phyloP scores from a whole-genome alignment of 1,284 basidiomycete genomes.

The Austroboletus niveus region DNA sequence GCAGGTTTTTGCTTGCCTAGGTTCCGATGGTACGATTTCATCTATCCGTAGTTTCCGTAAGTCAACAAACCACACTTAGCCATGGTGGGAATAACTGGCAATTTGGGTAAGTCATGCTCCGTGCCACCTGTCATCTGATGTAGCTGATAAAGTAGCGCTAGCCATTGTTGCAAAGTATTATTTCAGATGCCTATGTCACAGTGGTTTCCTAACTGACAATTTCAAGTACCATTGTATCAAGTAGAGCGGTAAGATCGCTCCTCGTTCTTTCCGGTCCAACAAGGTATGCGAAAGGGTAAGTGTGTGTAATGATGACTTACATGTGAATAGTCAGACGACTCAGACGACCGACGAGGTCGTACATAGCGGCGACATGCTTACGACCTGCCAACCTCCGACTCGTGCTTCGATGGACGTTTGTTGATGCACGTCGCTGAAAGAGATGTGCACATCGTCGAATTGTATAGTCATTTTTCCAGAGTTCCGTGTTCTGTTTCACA shows the following conservation, averaged over 20 bases:
- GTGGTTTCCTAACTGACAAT: neutral
- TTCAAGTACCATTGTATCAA: constrained; percentile 15
- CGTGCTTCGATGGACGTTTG: neutral
- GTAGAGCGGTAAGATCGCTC: constrained; percentile 18
- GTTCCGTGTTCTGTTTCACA: neutral
- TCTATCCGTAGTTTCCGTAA: neutral
- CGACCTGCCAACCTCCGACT: neutral
- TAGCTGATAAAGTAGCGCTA: constrained; percentile 3
- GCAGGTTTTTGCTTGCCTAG: constrained; percentile 11
- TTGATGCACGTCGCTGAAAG: neutral
- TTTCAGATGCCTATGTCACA: neutral
- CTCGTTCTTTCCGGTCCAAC: neutral
- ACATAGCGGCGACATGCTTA: neutral
- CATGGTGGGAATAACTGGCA: constrained; percentile 10
- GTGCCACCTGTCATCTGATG: neutral
- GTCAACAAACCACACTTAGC: constrained; percentile 1
- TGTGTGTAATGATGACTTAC: too few species aligned
- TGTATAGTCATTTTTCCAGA: too few species aligned
- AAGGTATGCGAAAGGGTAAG: constrained; percentile 6
- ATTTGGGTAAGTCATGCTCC: constrained; percentile 9
- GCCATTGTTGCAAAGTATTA: constrained; percentile 17
- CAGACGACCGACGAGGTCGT: neutral
- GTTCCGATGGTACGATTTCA: constrained; percentile 2
- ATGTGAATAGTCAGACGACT: neutral
- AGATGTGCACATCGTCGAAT: too few species aligned